Evolutionary conservation across 768 basidiomycete species (phyloP).

Genomic region (Suillus paluster): DNA sequence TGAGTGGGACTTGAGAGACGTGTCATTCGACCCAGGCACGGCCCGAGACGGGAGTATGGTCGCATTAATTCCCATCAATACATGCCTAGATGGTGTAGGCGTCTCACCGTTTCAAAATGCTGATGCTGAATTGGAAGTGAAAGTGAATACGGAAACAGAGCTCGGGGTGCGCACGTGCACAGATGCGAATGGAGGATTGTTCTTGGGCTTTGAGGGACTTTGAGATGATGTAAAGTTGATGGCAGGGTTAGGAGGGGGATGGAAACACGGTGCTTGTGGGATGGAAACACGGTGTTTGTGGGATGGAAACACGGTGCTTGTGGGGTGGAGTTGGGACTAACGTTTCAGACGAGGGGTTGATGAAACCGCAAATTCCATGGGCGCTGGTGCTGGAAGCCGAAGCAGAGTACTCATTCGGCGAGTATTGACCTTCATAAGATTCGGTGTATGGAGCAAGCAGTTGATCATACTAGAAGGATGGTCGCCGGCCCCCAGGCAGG

Average conservation of each 20-base stretch:
- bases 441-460: not conserved
- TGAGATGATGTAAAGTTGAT: conserved; percentile 46
- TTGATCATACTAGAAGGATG: not conserved
- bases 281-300: too few relatives aligned
- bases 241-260: conserved; percentile 34
- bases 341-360: too few relatives aligned
- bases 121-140: not conserved
- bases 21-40: conserved; percentile 30
- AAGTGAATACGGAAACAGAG: not conserved
- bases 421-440: not conserved
- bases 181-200: not conserved
- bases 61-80: too few relatives aligned
- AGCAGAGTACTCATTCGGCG: too few relatives aligned
- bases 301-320: too few relatives aligned
- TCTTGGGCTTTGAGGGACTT: conserved; percentile 38
- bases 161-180: not conserved
- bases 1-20: conserved; percentile 46
- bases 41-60: too few relatives aligned
- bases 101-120: too few relatives aligned
- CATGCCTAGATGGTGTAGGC: too few relatives aligned
- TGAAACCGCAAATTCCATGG: too few relatives aligned
- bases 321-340: too few relatives aligned
- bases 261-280: too few relatives aligned
- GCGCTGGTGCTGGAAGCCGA: too few relatives aligned
- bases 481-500: not conserved